Evolutionary conservation across 371 early-diverging fungal species (phyloP), one percentile per base, ranked within the genome.

Genomic region (Mucor piriformis): DNA sequence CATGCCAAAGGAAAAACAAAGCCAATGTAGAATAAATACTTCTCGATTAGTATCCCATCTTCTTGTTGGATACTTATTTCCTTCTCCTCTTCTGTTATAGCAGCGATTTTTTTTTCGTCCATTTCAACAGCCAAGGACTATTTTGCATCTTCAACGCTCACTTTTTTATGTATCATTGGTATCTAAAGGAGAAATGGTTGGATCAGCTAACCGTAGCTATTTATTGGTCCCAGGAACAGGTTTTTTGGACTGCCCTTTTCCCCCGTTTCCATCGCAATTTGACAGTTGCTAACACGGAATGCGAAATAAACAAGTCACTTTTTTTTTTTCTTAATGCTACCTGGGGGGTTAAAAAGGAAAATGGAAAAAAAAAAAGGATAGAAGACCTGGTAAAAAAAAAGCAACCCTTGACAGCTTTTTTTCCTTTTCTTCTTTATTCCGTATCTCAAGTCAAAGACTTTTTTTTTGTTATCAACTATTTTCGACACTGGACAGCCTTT

Each of bases 1-100:
- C 79, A 79, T 2, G 66, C 64, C 0, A 63, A 40, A 25, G 79
- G 79, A 34, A 67, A 63, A 0, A 72, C 20, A 57, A 76, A 76
- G 0, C 76, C 79, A 2, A 74, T 42, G 25, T 69, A 72, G 35
- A 76, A 79, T 6, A 73, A 33, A 29, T 59, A 69, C 23, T 59
- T 69, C 24, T 66, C 59, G 34, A 47, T 59, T 12, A 18, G 13
- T 21, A 24, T 21, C 16, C 18, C 18, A 18, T 18, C 42, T 42
- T 42, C 7, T 24, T 3, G 16, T 40, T 40, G 7, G 16, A 12
- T 43, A 21, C 21, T 33, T 33, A 8, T 16, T 16, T 20, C 5
- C 8, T 50, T 12, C 8, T 34, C 11, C 8, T 50, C 33, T 10
- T 33, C 34, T 0, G 21, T 0, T 25, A 32, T 33, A 46, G 16